phyloP scores from a whole-genome alignment of 768 basidiomycete species.

The Boletus rex-veris region DNA sequence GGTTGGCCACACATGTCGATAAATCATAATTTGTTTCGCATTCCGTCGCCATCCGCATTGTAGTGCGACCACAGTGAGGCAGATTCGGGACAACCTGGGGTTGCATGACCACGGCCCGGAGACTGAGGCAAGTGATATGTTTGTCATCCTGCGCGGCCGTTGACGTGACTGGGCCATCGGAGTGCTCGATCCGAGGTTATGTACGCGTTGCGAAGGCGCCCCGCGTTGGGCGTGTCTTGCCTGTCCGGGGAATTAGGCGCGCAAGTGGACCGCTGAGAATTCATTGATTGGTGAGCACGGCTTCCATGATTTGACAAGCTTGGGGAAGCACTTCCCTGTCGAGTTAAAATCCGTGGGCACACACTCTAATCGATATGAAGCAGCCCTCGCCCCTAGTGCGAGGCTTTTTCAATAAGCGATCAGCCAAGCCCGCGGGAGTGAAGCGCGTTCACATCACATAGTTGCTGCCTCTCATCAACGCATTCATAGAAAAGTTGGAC shows the following conservation, averaged over 20 bases:
- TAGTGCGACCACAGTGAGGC: slow-evolving; percentile 12
- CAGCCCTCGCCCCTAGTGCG: slow-evolving; percentile 13
- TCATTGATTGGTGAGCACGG: neutral
- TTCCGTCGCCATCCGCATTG: slow-evolving; percentile 17
- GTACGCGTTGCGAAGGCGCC: neutral
- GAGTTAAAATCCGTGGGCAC: slow-evolving; percentile 16
- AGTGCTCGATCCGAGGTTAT: slow-evolving; percentile 8
- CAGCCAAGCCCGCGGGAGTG: slow-evolving; percentile 17
- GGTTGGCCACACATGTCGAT: slow-evolving; percentile 16
- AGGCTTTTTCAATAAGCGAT: slow-evolving; percentile 17
- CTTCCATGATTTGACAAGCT: slow-evolving; percentile 15
- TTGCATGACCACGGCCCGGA: neutral
- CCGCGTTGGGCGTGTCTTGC: slow-evolving; percentile 3
- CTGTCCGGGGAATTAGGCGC: slow-evolving; percentile 24
- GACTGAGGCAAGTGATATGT: neutral
- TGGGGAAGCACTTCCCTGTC: slow-evolving; percentile 2
- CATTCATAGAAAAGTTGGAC: neutral
- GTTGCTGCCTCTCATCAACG: slow-evolving; percentile 6
- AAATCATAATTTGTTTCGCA: neutral
- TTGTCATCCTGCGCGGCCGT: neutral
- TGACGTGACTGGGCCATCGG: slow-evolving; percentile 13
- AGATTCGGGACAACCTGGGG: neutral
- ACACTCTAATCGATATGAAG: slow-evolving; percentile 6
- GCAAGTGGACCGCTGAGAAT: neutral
- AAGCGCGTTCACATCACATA: slow-evolving; percentile 1